phyloP scores from a whole-genome alignment of 257 asterid genomes.

The Nicotiana paniculata region DNA sequence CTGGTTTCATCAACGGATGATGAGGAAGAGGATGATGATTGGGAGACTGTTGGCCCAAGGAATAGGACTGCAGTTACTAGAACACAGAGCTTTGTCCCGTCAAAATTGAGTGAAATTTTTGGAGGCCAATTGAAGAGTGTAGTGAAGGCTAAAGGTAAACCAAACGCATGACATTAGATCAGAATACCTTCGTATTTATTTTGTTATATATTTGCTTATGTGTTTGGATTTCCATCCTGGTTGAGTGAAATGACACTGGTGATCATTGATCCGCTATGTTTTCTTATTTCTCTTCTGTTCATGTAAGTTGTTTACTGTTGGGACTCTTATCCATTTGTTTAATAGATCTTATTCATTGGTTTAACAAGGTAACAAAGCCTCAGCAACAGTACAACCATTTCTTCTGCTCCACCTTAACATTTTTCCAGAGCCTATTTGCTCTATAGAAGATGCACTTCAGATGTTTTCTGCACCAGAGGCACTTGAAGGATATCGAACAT shows the following conservation, averaged over 20 bases:
- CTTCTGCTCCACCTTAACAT: constrained; percentile 80
- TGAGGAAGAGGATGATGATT: constrained; percentile 49
- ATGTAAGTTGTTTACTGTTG: not conserved
- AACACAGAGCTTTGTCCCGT: constrained; percentile 71
- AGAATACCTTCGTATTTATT: not conserved
- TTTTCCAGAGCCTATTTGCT: constrained; percentile 55
- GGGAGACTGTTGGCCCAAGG: constrained; percentile 76
- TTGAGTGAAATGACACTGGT: not conserved
- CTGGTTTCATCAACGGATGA: constrained; percentile 55
- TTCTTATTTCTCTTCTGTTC: not conserved
- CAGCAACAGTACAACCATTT: constrained; percentile 81
- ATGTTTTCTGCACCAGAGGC: constrained; percentile 76
- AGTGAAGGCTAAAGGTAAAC: constrained; percentile 76
- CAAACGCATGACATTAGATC: not conserved
- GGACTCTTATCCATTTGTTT: not conserved
- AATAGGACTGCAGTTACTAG: constrained; percentile 67
- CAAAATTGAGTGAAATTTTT: constrained; percentile 68
- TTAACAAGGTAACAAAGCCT: constrained; percentile 57
- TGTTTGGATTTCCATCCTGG: not conserved
- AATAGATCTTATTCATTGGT: constrained; percentile 8
- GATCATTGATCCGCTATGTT: not conserved
- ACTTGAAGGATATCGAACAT: constrained; percentile 61
- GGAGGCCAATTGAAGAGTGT: constrained; percentile 79
- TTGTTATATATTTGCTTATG: not conserved
- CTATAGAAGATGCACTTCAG: constrained; percentile 70